Evolutionary conservation across 208 protist genomes (phyloP), one percentile per base, ranked within the genome.

Genomic region (Acanthamoeba sp.): DNA sequence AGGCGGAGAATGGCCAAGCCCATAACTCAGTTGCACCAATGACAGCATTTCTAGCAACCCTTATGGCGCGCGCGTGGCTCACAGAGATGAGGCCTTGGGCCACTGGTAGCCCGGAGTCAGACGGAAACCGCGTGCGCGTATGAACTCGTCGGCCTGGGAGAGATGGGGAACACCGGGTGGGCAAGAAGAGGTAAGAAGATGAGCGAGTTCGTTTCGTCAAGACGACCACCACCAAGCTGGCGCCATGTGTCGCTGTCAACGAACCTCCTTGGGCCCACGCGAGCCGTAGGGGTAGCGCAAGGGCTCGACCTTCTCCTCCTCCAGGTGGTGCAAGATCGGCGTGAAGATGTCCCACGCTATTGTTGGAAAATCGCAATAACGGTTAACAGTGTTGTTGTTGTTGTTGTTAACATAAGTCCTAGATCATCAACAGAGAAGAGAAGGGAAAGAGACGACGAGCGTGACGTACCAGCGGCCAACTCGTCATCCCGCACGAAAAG

Each of bases 281-380:
- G 36, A 48, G n/a, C 69, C 69, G 38, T 48, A 78, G 69, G 69
- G 5, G 69, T 78, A 78, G 69, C n/a, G 32, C n/a, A 48, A 12
- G 22, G 69, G 69, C 69, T 45, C n/a, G n/a, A 48, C 69, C 69
- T 78, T 45, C 69, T 78, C 16, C n/a, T 42, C 38, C 24, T 78
- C 36, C 24, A 94, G 69, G 34, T 88, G 40, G 55, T 97, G 84
- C 32, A 98, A 90, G 3, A 97, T 32, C 42, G 95, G 97, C 16
- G 97, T 97, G 62, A 98, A 98, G 78, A 98, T 98, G 52, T 93
- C 57, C 97, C 97, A 98, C 14, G 97, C 96, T 62, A 20, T 12
- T 62, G 24, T 5, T 7, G 27, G 22, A 5, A 20, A 12, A 62
- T 18, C 0, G 1, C 14, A 0, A 62, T 20, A 14, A 55, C 48